Evolutionary conservation across 2,329 filamentous ascomycete genomes (phyloP).

Genomic region (Thielaviopsis punctulata): DNA sequence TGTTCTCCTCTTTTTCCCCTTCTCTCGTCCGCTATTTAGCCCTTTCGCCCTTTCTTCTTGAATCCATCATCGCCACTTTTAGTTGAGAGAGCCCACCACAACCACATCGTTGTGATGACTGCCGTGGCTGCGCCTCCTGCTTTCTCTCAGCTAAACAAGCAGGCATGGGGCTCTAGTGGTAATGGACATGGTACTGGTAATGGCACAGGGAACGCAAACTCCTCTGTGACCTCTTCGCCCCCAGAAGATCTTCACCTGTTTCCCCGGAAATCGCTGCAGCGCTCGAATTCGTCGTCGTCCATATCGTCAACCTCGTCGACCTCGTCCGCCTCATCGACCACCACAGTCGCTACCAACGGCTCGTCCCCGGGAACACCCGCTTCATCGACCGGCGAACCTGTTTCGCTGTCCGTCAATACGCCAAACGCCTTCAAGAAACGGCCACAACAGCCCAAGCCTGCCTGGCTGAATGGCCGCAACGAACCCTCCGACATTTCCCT

Average conservation of each 20-base stretch:
- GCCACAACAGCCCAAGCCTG: conserved; percentile 3
- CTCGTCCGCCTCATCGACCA: conserved; percentile 39
- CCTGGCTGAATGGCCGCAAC: conserved; percentile 2
- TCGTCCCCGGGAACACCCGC: conserved; percentile 44
- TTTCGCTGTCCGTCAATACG: conserved; percentile 6
- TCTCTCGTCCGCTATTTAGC: background rate
- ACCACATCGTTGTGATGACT: conserved; percentile 31
- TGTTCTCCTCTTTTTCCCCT: background rate
- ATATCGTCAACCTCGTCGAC: conserved; percentile 47
- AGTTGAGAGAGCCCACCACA: conserved; percentile 6
- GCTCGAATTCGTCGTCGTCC: conserved; percentile 82
- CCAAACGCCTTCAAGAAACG: conserved; percentile 8
- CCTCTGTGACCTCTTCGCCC: conserved; percentile 19
- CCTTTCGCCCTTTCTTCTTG: background rate
- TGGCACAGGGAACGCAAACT: conserved; percentile 1
- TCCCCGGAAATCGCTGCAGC: conserved; percentile 70
- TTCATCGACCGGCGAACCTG: conserved; percentile 23
- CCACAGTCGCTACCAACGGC: conserved; percentile 45
- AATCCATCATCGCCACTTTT: background rate
- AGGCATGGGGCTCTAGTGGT: conserved; percentile 48
- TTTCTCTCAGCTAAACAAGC: conserved; percentile 45
- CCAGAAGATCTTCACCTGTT: conserved; percentile 79
- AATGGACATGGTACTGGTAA: conserved; percentile 14
- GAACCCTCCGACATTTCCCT: conserved; percentile 1
- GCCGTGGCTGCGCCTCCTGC: conserved; percentile 49